A percentile compares a stretch with the other conserved stretches of the same genome.
phyloP scores from a whole-genome alignment of 208 protist species.

The Porcisia deanei region DNA sequence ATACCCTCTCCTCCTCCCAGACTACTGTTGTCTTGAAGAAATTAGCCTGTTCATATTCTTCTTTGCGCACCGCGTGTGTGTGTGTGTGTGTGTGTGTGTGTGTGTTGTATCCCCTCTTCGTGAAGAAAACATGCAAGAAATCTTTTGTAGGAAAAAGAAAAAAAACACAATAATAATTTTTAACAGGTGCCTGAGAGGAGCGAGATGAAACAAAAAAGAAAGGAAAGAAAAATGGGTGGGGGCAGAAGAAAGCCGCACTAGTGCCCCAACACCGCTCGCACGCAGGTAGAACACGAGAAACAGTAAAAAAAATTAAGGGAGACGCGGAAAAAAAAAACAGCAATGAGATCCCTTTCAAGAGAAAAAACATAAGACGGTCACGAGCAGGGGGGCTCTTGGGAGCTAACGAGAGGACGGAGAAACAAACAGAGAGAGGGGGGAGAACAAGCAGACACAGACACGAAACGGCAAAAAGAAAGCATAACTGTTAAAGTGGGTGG shows the following conservation, averaged over 20 bases:
- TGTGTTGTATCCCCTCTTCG: too few relatives aligned
- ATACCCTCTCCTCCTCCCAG: too few relatives aligned
- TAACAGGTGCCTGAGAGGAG: neutral
- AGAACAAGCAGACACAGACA: neutral
- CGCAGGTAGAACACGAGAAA: neutral
- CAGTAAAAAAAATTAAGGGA: neutral
- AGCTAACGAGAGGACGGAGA: neutral
- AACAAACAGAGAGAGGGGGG: neutral
- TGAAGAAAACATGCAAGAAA: too few relatives aligned
- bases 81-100: too few relatives aligned
- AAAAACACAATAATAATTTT: neutral
- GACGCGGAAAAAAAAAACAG: neutral
- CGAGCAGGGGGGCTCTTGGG: too few relatives aligned
- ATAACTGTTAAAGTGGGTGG: neutral
- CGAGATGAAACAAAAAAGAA: neutral
- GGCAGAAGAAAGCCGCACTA: conserved; percentile 6
- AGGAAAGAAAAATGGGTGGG: neutral
- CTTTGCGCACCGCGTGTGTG: too few relatives aligned
- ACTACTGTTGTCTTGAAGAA: too few relatives aligned
- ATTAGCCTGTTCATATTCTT: too few relatives aligned
- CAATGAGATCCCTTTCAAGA: neutral
- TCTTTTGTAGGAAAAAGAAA: neutral
- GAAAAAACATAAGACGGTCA: neutral
- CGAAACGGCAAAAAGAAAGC: conserved; percentile 4
- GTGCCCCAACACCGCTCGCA: neutral